Conservation (phyloP, 441 rosid genomes). For the California macrophylla region DNA sequence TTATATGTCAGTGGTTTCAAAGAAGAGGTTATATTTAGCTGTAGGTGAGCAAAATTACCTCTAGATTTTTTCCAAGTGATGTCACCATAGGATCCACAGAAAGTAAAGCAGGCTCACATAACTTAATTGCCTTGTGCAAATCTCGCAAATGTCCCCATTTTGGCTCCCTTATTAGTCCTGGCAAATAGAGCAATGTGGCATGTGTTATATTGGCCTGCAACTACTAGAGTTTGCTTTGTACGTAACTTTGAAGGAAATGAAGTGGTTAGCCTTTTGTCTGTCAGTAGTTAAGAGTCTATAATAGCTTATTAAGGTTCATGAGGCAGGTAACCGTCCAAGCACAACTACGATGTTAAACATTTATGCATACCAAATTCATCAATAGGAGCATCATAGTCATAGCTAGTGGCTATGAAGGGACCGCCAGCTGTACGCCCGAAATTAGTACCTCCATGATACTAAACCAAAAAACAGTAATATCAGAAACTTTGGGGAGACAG, state of each 20-base stretch:
- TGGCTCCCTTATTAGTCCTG: constrained; percentile 85
- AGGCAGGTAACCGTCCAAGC: background rate
- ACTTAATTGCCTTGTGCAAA: constrained; percentile 79
- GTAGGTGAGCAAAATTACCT: constrained; percentile 28
- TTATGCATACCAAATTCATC: constrained; percentile 78
- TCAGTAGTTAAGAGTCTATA: constrained; percentile 1
- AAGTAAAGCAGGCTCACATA: constrained; percentile 76
- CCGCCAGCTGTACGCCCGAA: constrained; percentile 95
- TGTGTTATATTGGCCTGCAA: background rate
- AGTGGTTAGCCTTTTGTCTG: background rate
- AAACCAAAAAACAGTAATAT: constrained; percentile 5
- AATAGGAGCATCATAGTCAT: constrained; percentile 89
- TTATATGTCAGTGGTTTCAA: constrained; percentile 1
- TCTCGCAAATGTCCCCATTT: constrained; percentile 91
- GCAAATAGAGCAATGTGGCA: background rate
- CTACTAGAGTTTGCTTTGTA: background rate
- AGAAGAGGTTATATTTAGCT: background rate
- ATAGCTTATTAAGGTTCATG: background rate
- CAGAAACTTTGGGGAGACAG: background rate
- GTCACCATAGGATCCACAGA: constrained; percentile 69
- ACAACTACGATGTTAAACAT: background rate
- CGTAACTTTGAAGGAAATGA: background rate
- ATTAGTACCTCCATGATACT: constrained; percentile 98
- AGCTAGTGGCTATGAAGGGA: constrained; percentile 88
- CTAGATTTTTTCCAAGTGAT: constrained; percentile 68